Evolutionary conservation across 2,329 filamentous ascomycete species (phyloP), one percentile per base, ranked within the genome.

Genomic region (Colletotrichum orchidophilum): DNA sequence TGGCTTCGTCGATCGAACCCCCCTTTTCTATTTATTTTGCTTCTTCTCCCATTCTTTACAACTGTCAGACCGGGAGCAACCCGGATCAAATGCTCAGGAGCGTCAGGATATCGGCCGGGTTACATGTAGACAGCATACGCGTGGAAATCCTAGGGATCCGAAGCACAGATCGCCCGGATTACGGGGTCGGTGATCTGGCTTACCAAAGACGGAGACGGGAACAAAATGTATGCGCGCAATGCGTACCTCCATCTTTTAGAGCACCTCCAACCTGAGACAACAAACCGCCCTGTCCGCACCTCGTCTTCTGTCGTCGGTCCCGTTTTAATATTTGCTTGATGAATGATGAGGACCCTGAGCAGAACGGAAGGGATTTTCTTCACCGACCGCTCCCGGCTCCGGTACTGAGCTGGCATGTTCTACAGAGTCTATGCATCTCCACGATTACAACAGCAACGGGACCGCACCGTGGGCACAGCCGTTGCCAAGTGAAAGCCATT

Each of bases 401-500:
- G n/a, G 24, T 12, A 61, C n/a, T 49, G 39, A 33, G 39, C 46
- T 18, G 1, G 42, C n/a, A 6, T 49, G 12, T 18, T 15, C 39
- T 9, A 15, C 12, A 18, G 35, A 18, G 13, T 27, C 39, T 24
- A 24, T 49, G 27, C 13, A 62, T 18, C 39, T 4, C 39, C 18
- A n/a, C n/a, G n/a, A n/a, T 15, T 2, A 52, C 7, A 6, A n/a
- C 5, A 12, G 12, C 13, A 8, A n/a, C 13, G 31, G 15, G 35
- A 21, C 52, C 65, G 29, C 27, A 26, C 33, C 27, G 50, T 60
- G 31, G 49, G 39, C n/a, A 42, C 39, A 53, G 42, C 42, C 64
- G 68, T 68, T 71, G 64, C 64, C 68, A 68, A 71, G 68, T 35
- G 50, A 60, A 49, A 64, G 42, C 9, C 58, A 63, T 49, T 21